Conservation (phyloP, 768 basidiomycete species). For the Kondoa subrosea region DNA sequence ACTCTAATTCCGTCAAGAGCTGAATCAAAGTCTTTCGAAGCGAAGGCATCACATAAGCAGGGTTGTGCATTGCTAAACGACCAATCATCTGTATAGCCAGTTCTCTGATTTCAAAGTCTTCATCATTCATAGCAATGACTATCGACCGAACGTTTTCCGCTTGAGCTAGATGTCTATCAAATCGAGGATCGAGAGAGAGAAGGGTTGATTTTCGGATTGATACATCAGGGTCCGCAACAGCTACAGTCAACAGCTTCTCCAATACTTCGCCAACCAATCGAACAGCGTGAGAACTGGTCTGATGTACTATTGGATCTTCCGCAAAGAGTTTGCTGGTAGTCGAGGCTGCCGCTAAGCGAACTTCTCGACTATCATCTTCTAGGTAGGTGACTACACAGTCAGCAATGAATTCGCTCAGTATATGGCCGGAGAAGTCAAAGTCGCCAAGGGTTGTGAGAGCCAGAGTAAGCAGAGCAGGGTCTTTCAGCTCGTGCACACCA, state of each 20-base stretch:
- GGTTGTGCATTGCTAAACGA: constrained; percentile 81
- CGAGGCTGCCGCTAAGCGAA: constrained; percentile 71
- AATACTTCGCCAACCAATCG: constrained; percentile 96
- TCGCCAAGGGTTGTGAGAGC: constrained; percentile 71
- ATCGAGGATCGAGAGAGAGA: constrained; percentile 69
- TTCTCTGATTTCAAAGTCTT: constrained; percentile 80
- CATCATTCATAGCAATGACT: constrained; percentile 94
- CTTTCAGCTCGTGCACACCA: constrained; percentile 17
- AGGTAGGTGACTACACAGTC: constrained; percentile 79
- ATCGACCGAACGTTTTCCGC: constrained; percentile 95
- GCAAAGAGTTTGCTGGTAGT: constrained; percentile 86
- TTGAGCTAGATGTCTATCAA: constrained; percentile 92
- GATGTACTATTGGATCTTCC: constrained; percentile 86
- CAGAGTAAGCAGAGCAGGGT: constrained; percentile 43
- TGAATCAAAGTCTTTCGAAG: constrained; percentile 89
- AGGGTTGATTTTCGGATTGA: constrained; percentile 73
- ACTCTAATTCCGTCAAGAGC: constrained; percentile 87
- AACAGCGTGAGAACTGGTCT: constrained; percentile 86
- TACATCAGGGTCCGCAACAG: constrained; percentile 60
- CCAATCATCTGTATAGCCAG: constrained; percentile 84
- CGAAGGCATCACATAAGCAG: constrained; percentile 96
- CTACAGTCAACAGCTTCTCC: constrained; percentile 84
- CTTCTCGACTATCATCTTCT: constrained; percentile 75
- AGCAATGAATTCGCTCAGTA: constrained; percentile 88
- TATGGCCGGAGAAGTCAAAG: constrained; percentile 94